Percentiles rank a stretch among this genome's conserved stretches.
phyloP scores from a whole-genome alignment of 2,329 filamentous ascomycete species.

The Fusarium sp. region DNA sequence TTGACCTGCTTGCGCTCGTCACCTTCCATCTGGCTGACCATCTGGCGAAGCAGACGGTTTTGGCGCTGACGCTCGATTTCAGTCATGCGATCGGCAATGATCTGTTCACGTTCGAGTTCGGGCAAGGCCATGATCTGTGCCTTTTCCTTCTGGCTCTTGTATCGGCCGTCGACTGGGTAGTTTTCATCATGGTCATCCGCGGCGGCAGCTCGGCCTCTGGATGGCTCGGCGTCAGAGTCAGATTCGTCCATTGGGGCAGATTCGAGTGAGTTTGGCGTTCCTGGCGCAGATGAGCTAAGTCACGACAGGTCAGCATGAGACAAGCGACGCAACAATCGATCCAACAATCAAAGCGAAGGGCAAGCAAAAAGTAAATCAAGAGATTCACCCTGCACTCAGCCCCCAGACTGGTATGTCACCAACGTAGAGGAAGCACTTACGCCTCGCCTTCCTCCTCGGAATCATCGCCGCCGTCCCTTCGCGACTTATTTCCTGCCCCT shows the following conservation, averaged over 20 bases:
- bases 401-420: background rate
- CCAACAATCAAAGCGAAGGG: background rate
- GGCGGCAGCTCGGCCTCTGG: slow-evolving; percentile 57
- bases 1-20: slow-evolving; percentile 66
- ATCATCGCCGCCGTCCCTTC: slow-evolving; percentile 58
- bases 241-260: slow-evolving; percentile 94
- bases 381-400: background rate
- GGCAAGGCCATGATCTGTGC: slow-evolving; percentile 85
- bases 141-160: slow-evolving; percentile 79
- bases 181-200: slow-evolving; percentile 72
- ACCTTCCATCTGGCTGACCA: slow-evolving; percentile 76
- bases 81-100: slow-evolving; percentile 87
- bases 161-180: slow-evolving; percentile 91
- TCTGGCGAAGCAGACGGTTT: slow-evolving; percentile 82
- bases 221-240: slow-evolving; percentile 71
- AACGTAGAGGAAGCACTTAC: slow-evolving; percentile 51
- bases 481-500: slow-evolving; percentile 60
- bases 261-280: slow-evolving; percentile 79
- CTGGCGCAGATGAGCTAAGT: slow-evolving; percentile 75
- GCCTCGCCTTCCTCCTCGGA: slow-evolving; percentile 75
- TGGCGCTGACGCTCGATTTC: slow-evolving; percentile 86
- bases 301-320: slow-evolving; percentile 29
- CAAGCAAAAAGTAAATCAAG: background rate
- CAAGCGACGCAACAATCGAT: background rate
- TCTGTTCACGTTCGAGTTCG: slow-evolving; percentile 90